phyloP scores from a whole-genome alignment of 495 filamentous ascomycete species.

The Neurospora africana region DNA sequence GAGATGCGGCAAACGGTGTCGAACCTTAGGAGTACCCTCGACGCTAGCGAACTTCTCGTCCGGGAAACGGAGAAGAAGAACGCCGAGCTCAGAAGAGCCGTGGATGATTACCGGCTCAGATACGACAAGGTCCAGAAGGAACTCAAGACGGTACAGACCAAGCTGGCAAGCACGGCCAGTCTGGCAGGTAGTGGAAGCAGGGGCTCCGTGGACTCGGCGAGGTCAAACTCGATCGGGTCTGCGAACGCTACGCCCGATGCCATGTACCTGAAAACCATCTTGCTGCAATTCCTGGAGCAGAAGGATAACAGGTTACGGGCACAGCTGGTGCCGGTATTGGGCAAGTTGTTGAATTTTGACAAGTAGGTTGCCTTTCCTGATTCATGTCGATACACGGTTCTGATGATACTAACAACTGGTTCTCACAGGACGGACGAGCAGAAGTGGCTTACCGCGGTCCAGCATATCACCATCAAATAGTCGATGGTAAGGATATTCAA shows the following conservation, averaged over 20 bases:
- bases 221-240: neutral
- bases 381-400: neutral
- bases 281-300: slow-evolving; percentile 90
- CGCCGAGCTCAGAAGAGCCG: slow-evolving; percentile 55
- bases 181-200: slow-evolving; percentile 12
- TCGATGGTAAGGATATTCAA: neutral
- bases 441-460: slow-evolving; percentile 77
- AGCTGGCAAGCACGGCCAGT: slow-evolving; percentile 11
- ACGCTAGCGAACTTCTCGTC: slow-evolving; percentile 77
- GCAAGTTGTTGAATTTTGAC: slow-evolving; percentile 86
- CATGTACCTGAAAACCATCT: slow-evolving; percentile 88
- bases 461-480: slow-evolving; percentile 23
- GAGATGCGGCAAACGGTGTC: slow-evolving; percentile 71
- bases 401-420: slow-evolving; percentile 8
- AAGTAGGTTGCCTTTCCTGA: slow-evolving; percentile 43
- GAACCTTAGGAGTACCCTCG: slow-evolving; percentile 66
- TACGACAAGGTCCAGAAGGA: slow-evolving; percentile 75
- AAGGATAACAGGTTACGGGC: slow-evolving; percentile 83
- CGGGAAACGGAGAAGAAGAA: slow-evolving; percentile 74
- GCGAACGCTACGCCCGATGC: slow-evolving; percentile 49
- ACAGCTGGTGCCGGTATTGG: slow-evolving; percentile 85
- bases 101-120: slow-evolving; percentile 65
- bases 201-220: slow-evolving; percentile 2
- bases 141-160: slow-evolving; percentile 30
- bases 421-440: slow-evolving; percentile 64